Base-by-base conservation (phyloP, 495 filamentous ascomycete genomes). In the Penicillium odoratum region DNA sequence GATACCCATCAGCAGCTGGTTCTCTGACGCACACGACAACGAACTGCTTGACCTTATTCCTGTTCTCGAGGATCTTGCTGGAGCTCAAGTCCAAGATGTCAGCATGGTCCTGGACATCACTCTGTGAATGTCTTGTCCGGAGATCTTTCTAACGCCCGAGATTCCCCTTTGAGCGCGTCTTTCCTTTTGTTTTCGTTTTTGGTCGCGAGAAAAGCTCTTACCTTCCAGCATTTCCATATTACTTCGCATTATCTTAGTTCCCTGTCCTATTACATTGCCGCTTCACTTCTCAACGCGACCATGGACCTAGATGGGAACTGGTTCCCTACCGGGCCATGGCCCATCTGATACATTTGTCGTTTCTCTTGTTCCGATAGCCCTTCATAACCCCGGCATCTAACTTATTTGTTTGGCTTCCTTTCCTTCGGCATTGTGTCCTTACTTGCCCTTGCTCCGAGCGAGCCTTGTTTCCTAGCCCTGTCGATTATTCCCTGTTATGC, bases 1-100 rank as follows among this genome's bases (percentile, higher is more conserved):
- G 56, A 94, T 99, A 46, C 94, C 94, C 25, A 99, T 99, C 77
- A 97, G 93, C 83, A 97, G 93, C 82, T 99, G 94, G 94, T 99
- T 99, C 79, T 97, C 93, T 66, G 94, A 99, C 77, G 94, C 95
- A 55, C 94, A 99, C 75, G 94, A 99, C 78, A 99, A 99, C 74
- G 94, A 99, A 81, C 84, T 99, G 57, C 81, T 99, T 65, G 94
- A 99, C 69, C 81, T 99, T 59, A 99, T 99, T 69, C 94, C 94
- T 21, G 94, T 99, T 62, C 91, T 99, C 63, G 95, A 98, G 81
- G 94, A 99, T 76, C 84, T 99, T 62, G 93, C 94, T 53, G 85
- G 88, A 59, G 64, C 82, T 36, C 88, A 91, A 67, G 95, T 98
- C 55, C 83, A 86, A 76, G 94, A 99, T 76, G 95, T 99, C 74